Evolutionary conservation across 805 yeast species (phyloP), one percentile per base, ranked within the genome.

Genomic region (Candida silvicultrix): DNA sequence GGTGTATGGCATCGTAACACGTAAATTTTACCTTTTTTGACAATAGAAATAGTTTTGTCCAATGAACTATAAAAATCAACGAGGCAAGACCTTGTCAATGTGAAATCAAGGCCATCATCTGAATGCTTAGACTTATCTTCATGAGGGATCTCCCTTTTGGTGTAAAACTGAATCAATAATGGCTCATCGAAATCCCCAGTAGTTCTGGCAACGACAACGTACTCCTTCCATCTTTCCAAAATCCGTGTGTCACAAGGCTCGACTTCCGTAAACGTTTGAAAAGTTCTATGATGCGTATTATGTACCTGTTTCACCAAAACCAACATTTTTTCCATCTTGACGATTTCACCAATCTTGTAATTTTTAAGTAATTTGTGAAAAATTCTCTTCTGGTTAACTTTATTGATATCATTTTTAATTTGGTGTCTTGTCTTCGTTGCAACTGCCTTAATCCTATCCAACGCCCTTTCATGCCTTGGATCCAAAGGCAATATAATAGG

Each of bases 161-260:
- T 74, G 63, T 79, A 83, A 49, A 89, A 77, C 55, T 89, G 89
- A 1, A 89, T 49, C 4, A 70, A 60, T 0, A 88, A 57, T 0
- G 95, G 90, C 10, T 67, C 63, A 2, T 66, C 69, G 0, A 57
- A 41, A 47, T 71, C 65, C 15, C 78, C 81, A 0, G 86, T 79
- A n/a, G 77, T 74, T 48, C 92, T 68, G 1, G 84, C 81, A 2
- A 85, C 88, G 2, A 85, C 83, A 23, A 80, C 67, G 58, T 81
- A 87, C 59, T 90, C 97, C 49, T 74, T 78, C 94, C 97, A 89
- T 41, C 89, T 66, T 47, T 86, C 90, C 10, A 71, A 49, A 1
- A 85, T 73, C 44, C 83, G 65, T 0, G 86, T 70, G 37, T 78
- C 78, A 22, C 71, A 68, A 1, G 73, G 66, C 46, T 78, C 81